phyloP scores from a whole-genome alignment of 2,329 filamentous ascomycete species.

The Diaporthe vaccinii region DNA sequence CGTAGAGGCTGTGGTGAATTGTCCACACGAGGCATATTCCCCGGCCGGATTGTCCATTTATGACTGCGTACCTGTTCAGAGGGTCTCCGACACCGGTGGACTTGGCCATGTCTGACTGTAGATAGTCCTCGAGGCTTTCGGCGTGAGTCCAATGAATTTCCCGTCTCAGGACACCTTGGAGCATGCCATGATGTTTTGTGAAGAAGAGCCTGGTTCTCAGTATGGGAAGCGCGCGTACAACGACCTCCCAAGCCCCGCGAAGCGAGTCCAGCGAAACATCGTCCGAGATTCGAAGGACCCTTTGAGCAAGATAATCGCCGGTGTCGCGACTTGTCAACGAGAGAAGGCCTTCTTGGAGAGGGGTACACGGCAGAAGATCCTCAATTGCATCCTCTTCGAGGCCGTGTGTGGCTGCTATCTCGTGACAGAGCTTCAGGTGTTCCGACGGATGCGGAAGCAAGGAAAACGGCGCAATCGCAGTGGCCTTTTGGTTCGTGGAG shows the following conservation, averaged over 20 bases:
- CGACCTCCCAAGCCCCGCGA: not conserved
- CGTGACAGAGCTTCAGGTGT: not conserved
- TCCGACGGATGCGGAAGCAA: not conserved
- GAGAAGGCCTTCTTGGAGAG: conserved; percentile 15
- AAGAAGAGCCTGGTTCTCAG: conserved; percentile 45
- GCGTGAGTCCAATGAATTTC: not conserved
- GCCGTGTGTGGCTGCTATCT: not conserved
- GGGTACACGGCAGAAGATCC: conserved; percentile 29
- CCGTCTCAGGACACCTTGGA: not conserved
- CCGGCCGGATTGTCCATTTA: conserved; percentile 56
- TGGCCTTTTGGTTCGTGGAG: not conserved
- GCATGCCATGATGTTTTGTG: not conserved
- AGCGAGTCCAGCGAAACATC: not conserved
- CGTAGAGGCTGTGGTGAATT: not conserved
- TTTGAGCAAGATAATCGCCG: not conserved
- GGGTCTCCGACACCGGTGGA: conserved; percentile 54
- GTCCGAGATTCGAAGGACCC: not conserved
- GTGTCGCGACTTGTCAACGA: not conserved
- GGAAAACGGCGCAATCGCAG: not conserved
- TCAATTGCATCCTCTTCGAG: not conserved
- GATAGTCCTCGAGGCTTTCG: not conserved
- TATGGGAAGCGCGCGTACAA: not conserved
- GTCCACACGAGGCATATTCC: not conserved
- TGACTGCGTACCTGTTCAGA: conserved; percentile 65
- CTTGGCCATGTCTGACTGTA: not conserved